Evolutionary conservation across 768 basidiomycete species (phyloP).

Genomic region (Cystoderma amianthinum): DNA sequence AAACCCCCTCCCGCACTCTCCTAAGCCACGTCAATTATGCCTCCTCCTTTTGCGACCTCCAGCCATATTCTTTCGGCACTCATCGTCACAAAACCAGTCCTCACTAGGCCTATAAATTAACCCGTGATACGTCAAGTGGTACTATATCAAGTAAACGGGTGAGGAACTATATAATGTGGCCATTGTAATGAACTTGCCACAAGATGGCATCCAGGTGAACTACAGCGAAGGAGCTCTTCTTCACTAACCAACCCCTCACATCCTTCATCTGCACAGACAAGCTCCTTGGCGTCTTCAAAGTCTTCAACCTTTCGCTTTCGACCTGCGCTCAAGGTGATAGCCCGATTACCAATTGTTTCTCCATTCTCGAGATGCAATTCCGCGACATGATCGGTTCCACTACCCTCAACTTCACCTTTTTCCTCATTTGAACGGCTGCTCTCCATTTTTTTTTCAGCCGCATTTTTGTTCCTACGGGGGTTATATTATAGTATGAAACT

Average conservation of each 20-base stretch:
- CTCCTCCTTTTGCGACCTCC: constrained; percentile 2
- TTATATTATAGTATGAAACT: too few relatives aligned
- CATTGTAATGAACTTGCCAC: constrained; percentile 5
- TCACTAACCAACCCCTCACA: constrained; percentile 3
- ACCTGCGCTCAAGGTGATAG: too few relatives aligned
- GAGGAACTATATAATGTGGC: neutral
- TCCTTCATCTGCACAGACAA: constrained; percentile 6
- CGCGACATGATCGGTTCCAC: too few relatives aligned
- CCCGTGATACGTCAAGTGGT: constrained; percentile 9
- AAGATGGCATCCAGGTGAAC: constrained; percentile 8
- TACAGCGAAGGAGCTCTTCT: constrained; percentile 6
- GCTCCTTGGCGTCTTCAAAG: neutral
- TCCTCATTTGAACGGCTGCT: too few relatives aligned
- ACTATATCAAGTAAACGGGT: constrained; percentile 5
- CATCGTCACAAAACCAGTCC: constrained; percentile 10
- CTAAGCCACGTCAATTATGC: neutral
- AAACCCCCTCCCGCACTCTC: too few relatives aligned
- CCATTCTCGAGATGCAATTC: too few relatives aligned
- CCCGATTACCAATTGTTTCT: too few relatives aligned
- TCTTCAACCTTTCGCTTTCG: neutral
- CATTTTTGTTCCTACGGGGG: too few relatives aligned
- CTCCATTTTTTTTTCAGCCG: too few relatives aligned
- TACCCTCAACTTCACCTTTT: neutral
- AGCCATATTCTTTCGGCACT: constrained; percentile 6
- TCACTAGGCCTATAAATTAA: constrained; percentile 5